phyloP scores from a whole-genome alignment of 495 filamentous ascomycete genomes.

The Penicillium silybi region DNA sequence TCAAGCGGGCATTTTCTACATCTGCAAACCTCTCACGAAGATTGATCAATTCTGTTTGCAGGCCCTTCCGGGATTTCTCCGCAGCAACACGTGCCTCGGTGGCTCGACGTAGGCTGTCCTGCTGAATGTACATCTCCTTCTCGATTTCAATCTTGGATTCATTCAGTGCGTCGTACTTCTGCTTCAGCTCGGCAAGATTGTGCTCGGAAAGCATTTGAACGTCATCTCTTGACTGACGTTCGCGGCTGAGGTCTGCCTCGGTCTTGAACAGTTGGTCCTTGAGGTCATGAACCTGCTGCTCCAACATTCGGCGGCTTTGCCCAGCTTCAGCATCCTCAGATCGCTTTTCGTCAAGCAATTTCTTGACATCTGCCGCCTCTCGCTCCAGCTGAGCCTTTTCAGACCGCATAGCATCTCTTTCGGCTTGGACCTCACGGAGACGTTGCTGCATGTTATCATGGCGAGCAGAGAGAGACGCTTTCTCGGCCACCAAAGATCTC shows the following conservation, averaged over 20 bases:
- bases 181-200: constrained; percentile 73
- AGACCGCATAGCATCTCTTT: constrained; percentile 79
- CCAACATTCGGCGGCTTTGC: constrained; percentile 79
- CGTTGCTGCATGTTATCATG: constrained; percentile 76
- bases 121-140: constrained; percentile 97
- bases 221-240: constrained; percentile 94
- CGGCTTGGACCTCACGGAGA: constrained; percentile 79
- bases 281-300: constrained; percentile 81
- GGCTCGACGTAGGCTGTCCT: constrained; percentile 85
- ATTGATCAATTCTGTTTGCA: constrained; percentile 77
- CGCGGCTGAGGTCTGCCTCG: constrained; percentile 84
- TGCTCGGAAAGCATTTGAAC: constrained; percentile 89
- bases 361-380: constrained; percentile 84
- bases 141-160: constrained; percentile 96
- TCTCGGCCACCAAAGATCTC: constrained; percentile 73
- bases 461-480: constrained; percentile 59
- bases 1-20: constrained; percentile 77
- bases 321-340: constrained; percentile 85
- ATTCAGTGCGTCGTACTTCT: constrained; percentile 84
- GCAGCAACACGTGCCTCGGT: constrained; percentile 73
- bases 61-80: constrained; percentile 84
- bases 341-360: constrained; percentile 78
- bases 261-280: constrained; percentile 80
- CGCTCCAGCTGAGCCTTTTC: constrained; percentile 80
- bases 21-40: constrained; percentile 78